A percentile compares a stretch with the other conserved stretches of the same genome.
Evolutionary conservation across 345 rosid species (phyloP).

Genomic region (Anastatica hierochuntica): DNA sequence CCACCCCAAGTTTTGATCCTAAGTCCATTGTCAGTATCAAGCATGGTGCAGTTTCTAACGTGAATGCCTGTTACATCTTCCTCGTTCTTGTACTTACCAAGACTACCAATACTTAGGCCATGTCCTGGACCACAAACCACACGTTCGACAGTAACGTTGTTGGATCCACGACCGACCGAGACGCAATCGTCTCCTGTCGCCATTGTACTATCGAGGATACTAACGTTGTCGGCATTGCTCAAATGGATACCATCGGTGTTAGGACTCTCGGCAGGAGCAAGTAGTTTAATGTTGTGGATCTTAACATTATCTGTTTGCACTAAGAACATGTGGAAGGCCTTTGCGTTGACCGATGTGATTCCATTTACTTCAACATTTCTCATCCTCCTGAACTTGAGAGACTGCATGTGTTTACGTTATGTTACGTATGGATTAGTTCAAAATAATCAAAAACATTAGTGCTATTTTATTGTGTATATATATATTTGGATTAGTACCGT

Average conservation of each 20-base stretch:
- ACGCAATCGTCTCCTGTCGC: conserved; percentile 29
- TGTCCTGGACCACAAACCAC: conserved; percentile 28
- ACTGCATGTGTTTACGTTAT: conserved; percentile 24
- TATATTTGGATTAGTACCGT: conserved; percentile 20
- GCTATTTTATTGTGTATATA: too few species aligned
- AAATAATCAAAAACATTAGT: too few species aligned
- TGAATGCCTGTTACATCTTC: conserved; percentile 21
- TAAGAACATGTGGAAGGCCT: conserved; percentile 45
- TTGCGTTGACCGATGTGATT: conserved; percentile 38
- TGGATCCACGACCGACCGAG: conserved; percentile 27
- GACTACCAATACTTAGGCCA: conserved; percentile 30
- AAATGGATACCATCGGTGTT: conserved; percentile 31
- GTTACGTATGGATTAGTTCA: neutral
- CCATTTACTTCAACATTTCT: conserved; percentile 22
- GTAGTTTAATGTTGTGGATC: conserved; percentile 22
- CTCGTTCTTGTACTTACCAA: conserved; percentile 25
- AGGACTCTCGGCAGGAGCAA: conserved; percentile 49
- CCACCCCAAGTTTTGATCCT: conserved; percentile 33
- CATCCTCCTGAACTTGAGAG: conserved; percentile 32
- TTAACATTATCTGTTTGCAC: conserved; percentile 16
- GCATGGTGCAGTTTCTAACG: conserved; percentile 21
- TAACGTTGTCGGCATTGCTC: conserved; percentile 21
- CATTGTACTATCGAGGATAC: conserved; percentile 16
- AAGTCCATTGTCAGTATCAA: conserved; percentile 21
- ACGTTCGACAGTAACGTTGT: conserved; percentile 21